Percentiles rank a stretch among this genome's conserved stretches.
phyloP scores from a whole-genome alignment of 1,284 basidiomycete genomes.

The Leccinum ponderosum region DNA sequence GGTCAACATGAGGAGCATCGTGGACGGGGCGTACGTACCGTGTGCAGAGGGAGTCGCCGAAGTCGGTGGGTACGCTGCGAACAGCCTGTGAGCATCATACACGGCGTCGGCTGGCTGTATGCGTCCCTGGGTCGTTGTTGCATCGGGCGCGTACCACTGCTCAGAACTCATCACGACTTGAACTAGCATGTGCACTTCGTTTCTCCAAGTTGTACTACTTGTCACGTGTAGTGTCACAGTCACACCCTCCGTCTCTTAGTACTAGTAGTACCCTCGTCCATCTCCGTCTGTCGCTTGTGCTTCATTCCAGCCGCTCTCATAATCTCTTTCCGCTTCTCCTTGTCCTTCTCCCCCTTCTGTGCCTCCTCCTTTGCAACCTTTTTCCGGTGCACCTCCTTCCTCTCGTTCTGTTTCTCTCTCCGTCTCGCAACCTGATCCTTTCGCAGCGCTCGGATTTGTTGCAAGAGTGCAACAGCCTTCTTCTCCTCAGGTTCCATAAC shows the following conservation, averaged over 20 bases:
- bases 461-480: conserved; percentile 88
- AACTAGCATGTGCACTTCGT: neutral
- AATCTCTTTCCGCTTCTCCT: conserved; percentile 77
- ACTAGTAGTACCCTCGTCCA: conserved; percentile 48
- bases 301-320: conserved; percentile 77
- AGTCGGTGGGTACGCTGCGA: conserved; percentile 66
- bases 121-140: conserved; percentile 12
- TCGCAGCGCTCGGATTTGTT: conserved; percentile 91
- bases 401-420: conserved; percentile 83
- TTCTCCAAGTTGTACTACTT: neutral
- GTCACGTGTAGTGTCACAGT: conserved; percentile 27
- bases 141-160: conserved; percentile 21
- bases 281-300: conserved; percentile 62
- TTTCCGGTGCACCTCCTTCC: conserved; percentile 62
- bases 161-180: conserved; percentile 24
- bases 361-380: conserved; percentile 72
- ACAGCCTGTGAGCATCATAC: conserved; percentile 61
- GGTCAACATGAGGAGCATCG: conserved; percentile 17
- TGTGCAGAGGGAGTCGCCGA: conserved; percentile 70
- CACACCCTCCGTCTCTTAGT: conserved; percentile 49
- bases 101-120: conserved; percentile 39
- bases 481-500: conserved; percentile 95
- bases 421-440: conserved; percentile 83
- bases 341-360: conserved; percentile 70
- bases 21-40: conserved; percentile 40